Evolutionary conservation across 2,329 filamentous ascomycete species (phyloP).

Genomic region (Penicillium sp.): DNA sequence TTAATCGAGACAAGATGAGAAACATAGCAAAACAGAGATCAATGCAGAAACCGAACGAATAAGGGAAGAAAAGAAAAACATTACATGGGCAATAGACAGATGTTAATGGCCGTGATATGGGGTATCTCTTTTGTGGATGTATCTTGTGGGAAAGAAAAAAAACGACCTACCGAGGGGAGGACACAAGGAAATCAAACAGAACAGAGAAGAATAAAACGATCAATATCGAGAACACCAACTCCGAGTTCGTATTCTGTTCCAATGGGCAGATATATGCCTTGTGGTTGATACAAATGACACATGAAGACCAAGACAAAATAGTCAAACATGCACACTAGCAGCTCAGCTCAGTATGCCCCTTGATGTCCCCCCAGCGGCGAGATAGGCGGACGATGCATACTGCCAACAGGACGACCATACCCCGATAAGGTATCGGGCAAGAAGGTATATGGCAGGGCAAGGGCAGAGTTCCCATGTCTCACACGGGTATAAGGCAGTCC

Average conservation of each 20-base stretch:
- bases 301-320: background rate
- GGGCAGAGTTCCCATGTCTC: constrained; percentile 18
- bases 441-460: constrained; percentile 18
- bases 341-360: constrained; percentile 13
- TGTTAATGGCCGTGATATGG: constrained; percentile 5
- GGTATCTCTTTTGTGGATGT: constrained; percentile 11
- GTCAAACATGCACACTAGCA: background rate
- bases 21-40: background rate
- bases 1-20: background rate
- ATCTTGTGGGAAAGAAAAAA: constrained; percentile 5
- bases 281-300: background rate
- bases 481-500: constrained; percentile 43
- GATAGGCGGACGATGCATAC: constrained; percentile 25
- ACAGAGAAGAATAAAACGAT: constrained; percentile 6
- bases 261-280: background rate
- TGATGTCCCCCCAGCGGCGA: constrained; percentile 27
- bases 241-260: background rate
- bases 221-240: constrained; percentile 6
- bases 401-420: constrained; percentile 21
- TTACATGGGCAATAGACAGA: constrained; percentile 1
- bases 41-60: background rate
- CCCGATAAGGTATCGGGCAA: constrained; percentile 22
- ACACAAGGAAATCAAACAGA: background rate
- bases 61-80: background rate
- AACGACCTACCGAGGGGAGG: constrained; percentile 7